These are phyloP conservation scores for Pneumocystis oryctolagi DNA, from an alignment of 1,139 yeast genomes.

Conservation along the genomic window DNA sequence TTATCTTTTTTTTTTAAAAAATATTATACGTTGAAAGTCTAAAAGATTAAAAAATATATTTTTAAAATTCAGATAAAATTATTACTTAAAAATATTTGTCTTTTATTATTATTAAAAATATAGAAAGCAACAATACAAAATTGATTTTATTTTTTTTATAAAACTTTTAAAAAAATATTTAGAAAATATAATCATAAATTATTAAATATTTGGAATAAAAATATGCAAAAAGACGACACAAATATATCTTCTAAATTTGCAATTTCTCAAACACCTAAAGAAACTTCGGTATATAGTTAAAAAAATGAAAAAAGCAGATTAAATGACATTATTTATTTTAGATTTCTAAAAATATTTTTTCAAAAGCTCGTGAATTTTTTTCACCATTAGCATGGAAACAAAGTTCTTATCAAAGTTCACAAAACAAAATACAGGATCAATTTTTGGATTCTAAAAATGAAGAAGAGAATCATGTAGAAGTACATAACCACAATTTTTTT, in stretches of 20 bases:
- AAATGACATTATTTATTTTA: not conserved
- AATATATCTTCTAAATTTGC: not conserved
- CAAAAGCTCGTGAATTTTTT: not conserved
- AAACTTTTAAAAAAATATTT: not conserved
- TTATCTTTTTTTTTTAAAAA: no score
- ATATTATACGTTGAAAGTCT: no score
- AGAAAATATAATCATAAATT: not conserved
- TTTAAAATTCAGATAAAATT: not conserved
- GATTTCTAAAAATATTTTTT: not conserved
- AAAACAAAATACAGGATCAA: not conserved
- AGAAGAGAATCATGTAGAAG: not conserved
- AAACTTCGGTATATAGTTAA: not conserved
- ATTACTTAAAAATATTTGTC: not conserved
- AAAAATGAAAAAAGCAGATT: not conserved
- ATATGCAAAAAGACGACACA: not conserved
- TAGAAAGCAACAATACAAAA: not conserved
- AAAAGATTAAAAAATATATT: not conserved
- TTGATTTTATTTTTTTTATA: not conserved
- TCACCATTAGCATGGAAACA: not conserved
- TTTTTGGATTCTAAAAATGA: not conserved
- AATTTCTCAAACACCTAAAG: not conserved
- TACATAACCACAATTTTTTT: not conserved
- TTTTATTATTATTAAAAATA: not conserved
- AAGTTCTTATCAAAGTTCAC: not conserved
- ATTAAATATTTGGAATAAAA: not conserved